A percentile compares a stretch with the other conserved stretches of the same genome.
These are phyloP conservation scores for Logfia minima DNA, from an alignment of 129 eudicot species.

Conservation along the genomic window DNA sequence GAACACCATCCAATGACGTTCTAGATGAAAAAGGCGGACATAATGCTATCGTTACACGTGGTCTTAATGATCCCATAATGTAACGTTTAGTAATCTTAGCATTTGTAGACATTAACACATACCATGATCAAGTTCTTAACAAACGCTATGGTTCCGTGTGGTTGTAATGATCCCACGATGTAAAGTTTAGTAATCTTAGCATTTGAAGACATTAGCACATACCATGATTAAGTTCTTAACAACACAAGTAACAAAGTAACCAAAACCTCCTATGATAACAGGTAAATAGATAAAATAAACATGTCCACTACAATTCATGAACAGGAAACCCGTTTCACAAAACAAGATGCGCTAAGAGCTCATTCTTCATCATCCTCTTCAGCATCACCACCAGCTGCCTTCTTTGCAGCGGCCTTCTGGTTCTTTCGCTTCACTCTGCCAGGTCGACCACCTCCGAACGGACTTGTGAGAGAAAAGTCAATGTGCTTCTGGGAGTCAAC, in stretches of 20 bases:
- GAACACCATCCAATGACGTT: too few relatives aligned
- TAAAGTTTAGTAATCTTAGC: too few relatives aligned
- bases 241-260: background rate
- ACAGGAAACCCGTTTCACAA: background rate
- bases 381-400: slow-evolving; percentile 74
- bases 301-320: background rate
- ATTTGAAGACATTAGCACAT: too few relatives aligned
- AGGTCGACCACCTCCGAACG: slow-evolving; percentile 75
- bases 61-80: too few relatives aligned
- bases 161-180: too few relatives aligned
- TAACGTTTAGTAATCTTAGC: too few relatives aligned
- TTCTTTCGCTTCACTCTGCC: slow-evolving; percentile 86
- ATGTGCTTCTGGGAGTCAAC: slow-evolving; percentile 73
- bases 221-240: background rate
- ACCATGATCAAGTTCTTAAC: background rate
- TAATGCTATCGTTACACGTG: too few relatives aligned
- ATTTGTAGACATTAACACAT: too few relatives aligned
- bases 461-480: slow-evolving; percentile 72
- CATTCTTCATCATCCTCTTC: slow-evolving; percentile 74
- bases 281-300: background rate
- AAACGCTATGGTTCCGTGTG: too few relatives aligned
- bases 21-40: too few relatives aligned
- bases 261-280: background rate
- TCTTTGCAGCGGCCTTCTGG: slow-evolving; percentile 74
- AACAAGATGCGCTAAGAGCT: slow-evolving; percentile 7